phyloP scores from a whole-genome alignment of 2,329 filamentous ascomycete species.

The Fusarium udum region DNA sequence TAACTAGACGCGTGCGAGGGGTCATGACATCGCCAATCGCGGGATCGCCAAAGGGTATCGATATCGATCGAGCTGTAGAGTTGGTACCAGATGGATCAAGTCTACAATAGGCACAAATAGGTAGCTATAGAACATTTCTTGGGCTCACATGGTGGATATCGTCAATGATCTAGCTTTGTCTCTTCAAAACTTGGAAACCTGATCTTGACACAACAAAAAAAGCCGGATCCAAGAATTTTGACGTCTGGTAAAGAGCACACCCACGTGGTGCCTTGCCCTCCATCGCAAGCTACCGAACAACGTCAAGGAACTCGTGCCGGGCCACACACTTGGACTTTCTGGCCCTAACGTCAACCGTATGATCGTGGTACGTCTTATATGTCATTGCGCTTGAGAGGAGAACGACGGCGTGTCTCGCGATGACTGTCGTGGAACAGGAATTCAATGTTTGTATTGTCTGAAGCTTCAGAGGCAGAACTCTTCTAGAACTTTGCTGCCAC shows the following conservation, averaged over 20 bases:
- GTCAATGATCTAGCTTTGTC: constrained; percentile 9
- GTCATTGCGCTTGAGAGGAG: constrained; percentile 17
- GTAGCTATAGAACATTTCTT: background rate
- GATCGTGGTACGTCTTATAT: constrained; percentile 39
- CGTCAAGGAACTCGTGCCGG: constrained; percentile 14
- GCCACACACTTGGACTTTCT: constrained; percentile 11
- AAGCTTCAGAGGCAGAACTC: constrained; percentile 25
- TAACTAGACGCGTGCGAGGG: constrained; percentile 17
- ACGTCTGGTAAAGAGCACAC: constrained; percentile 24
- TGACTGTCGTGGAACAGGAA: constrained; percentile 2
- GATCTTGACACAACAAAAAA: constrained; percentile 7
- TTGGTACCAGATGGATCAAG: constrained; percentile 14
- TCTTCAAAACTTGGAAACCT: constrained; percentile 24
- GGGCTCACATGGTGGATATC: constrained; percentile 31
- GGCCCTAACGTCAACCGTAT: constrained; percentile 37
- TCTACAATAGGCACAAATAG: background rate
- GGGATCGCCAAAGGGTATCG: constrained; percentile 32
- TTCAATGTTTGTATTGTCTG: background rate
- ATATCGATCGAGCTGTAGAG: constrained; percentile 22
- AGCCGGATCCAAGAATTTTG: constrained; percentile 20
- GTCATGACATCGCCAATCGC: constrained; percentile 41
- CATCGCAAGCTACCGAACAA: constrained; percentile 31
- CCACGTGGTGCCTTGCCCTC: constrained; percentile 41
- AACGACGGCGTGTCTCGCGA: constrained; percentile 1
- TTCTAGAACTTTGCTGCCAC: constrained; percentile 32